Percentiles rank a stretch among this genome's conserved stretches.
These are phyloP conservation scores for Akanthomyces dipterigenus DNA, from an alignment of 2,329 filamentous ascomycete genomes.

Conservation along the genomic window DNA sequence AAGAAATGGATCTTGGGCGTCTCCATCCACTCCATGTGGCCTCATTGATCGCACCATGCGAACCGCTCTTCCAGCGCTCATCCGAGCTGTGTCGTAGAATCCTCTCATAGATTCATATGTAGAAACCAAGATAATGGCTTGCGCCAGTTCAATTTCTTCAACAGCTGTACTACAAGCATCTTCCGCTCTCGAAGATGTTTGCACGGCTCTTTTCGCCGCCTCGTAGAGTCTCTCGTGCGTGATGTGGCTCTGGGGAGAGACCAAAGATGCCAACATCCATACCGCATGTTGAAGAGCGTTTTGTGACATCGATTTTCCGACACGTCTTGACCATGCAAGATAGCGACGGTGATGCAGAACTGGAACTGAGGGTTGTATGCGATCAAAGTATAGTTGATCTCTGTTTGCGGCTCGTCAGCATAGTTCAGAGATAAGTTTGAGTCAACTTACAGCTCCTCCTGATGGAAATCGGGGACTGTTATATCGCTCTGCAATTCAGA, in stretches of 20 bases:
- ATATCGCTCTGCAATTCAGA: background rate
- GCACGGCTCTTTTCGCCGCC: conserved; percentile 11
- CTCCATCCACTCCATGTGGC: conserved; percentile 27
- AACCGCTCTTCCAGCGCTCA: conserved; percentile 30
- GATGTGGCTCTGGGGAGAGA: conserved; percentile 21
- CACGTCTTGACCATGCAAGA: conserved; percentile 10
- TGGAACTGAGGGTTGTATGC: conserved; percentile 16
- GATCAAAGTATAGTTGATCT: conserved; percentile 18
- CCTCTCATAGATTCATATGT: conserved; percentile 30
- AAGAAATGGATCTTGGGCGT: conserved; percentile 13
- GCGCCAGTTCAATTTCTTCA: conserved; percentile 24
- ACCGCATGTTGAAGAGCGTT: conserved; percentile 28
- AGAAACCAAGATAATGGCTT: conserved; percentile 30
- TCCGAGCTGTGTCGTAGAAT: conserved; percentile 27
- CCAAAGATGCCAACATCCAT: conserved; percentile 28
- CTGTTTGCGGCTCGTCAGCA: background rate
- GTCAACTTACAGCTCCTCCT: conserved; percentile 13
- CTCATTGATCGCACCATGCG: conserved; percentile 29
- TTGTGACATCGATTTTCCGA: background rate
- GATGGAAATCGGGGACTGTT: background rate
- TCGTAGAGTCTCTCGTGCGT: conserved; percentile 12
- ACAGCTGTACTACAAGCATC: background rate
- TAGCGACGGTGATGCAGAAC: conserved; percentile 17
- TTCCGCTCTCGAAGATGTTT: conserved; percentile 4
- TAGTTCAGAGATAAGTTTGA: background rate